phyloP scores from a whole-genome alignment of 1,139 yeast genomes.

The Pichia sp. region DNA sequence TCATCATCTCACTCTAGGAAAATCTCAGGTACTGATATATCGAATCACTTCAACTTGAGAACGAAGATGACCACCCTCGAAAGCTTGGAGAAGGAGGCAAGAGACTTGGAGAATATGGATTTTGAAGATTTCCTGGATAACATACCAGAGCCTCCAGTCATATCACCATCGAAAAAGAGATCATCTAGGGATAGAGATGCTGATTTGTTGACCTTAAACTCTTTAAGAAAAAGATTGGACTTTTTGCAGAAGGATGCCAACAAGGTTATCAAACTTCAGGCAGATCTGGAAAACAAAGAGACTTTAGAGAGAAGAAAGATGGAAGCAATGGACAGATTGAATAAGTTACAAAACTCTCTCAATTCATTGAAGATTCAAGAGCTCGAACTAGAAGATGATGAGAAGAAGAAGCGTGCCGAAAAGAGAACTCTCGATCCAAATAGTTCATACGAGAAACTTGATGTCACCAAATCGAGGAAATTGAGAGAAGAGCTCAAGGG shows the following conservation, averaged over 20 bases:
- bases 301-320: constrained; percentile 50
- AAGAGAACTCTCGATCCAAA: constrained; percentile 32
- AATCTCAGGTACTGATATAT: constrained; percentile 4
- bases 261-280: constrained; percentile 61
- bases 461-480: constrained; percentile 15
- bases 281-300: constrained; percentile 42
- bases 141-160: constrained; percentile 14
- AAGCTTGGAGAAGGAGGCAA: constrained; percentile 58
- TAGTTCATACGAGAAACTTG: constrained; percentile 5
- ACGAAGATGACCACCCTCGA: constrained; percentile 31
- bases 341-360: constrained; percentile 55
- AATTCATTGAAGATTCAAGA: constrained; percentile 56
- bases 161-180: constrained; percentile 3
- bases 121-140: constrained; percentile 39
- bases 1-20: constrained; percentile 7
- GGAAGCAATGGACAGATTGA: constrained; percentile 61
- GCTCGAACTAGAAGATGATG: constrained; percentile 16
- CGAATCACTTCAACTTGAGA: constrained; percentile 4
- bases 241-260: constrained; percentile 65
- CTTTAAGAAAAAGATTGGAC: constrained; percentile 51
- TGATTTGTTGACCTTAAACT: constrained; percentile 37
- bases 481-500: constrained; percentile 18
- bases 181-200: constrained; percentile 19
- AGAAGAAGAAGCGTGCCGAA: background rate
- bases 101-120: constrained; percentile 82